phyloP scores from a whole-genome alignment of 345 rosid species.

The Hibiscus tridactylites region DNA sequence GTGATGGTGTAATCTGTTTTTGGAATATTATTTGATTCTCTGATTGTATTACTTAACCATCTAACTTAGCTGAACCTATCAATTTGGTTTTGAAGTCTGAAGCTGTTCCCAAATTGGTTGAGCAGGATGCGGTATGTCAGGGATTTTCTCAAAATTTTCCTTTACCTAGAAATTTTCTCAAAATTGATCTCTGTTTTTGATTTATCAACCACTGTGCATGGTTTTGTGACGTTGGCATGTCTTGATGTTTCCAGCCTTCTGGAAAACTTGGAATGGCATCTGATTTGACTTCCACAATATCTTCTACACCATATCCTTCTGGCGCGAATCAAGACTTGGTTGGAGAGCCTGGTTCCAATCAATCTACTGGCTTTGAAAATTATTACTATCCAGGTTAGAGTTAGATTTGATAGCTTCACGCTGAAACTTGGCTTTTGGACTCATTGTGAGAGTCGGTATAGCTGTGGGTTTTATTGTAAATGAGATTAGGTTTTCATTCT shows the following conservation, averaged over 20 bases:
- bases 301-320: conserved; percentile 17
- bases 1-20: background rate
- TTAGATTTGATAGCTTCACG: background rate
- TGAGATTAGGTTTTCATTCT: background rate
- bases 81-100: conserved; percentile 21
- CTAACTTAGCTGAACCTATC: conserved; percentile 20
- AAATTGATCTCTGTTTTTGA: background rate
- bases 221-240: background rate
- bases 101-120: conserved; percentile 15
- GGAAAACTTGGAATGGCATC: conserved; percentile 22
- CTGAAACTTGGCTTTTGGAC: background rate
- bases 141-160: background rate
- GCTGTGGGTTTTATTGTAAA: background rate
- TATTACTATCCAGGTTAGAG: conserved; percentile 48
- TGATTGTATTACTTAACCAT: conserved; percentile 2
- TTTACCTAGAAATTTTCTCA: background rate
- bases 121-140: conserved; percentile 24
- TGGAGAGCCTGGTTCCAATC: conserved; percentile 15
- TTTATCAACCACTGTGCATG: background rate
- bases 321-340: conserved; percentile 15
- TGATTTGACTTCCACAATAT: conserved; percentile 15
- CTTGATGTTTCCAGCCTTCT: conserved; percentile 19
- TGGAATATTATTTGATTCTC: background rate
- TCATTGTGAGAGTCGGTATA: background rate
- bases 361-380: conserved; percentile 28